phyloP scores from a whole-genome alignment of 257 asterid species.

The Lycium ferocissimum region DNA sequence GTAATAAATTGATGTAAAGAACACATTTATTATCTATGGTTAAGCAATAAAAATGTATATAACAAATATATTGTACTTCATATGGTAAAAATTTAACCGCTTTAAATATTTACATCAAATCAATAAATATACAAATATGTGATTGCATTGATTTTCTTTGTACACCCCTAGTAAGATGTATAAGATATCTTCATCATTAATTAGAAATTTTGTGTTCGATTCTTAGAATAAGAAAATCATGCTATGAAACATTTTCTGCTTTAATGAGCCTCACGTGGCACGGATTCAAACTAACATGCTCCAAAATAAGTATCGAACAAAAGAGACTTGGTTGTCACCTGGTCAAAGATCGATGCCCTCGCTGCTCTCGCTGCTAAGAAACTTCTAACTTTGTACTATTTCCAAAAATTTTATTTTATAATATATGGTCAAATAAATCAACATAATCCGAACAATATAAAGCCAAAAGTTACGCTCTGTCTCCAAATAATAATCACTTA shows the following conservation, averaged over 20 bases:
- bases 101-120: too few relatives aligned
- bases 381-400: background rate
- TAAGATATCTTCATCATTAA: too few relatives aligned
- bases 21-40: background rate
- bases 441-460: background rate
- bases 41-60: background rate
- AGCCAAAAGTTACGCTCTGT: background rate
- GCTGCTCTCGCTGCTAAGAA: slow-evolving; percentile 27
- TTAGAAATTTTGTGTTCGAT: too few relatives aligned
- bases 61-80: background rate
- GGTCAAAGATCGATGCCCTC: slow-evolving; percentile 35
- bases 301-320: too few relatives aligned
- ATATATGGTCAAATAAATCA: slow-evolving; percentile 22
- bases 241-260: too few relatives aligned
- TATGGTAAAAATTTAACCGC: too few relatives aligned
- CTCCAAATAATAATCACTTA: background rate
- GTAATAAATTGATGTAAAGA: background rate
- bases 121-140: background rate
- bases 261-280: too few relatives aligned
- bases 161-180: too few relatives aligned
- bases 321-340: background rate
- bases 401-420: background rate
- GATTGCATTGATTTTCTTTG: too few relatives aligned
- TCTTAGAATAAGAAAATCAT: too few relatives aligned
- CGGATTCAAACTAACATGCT: too few relatives aligned